These are phyloP conservation scores for Tetraselmis striata DNA, from an alignment of 139 green algal species.

Conservation along the genomic window DNA sequence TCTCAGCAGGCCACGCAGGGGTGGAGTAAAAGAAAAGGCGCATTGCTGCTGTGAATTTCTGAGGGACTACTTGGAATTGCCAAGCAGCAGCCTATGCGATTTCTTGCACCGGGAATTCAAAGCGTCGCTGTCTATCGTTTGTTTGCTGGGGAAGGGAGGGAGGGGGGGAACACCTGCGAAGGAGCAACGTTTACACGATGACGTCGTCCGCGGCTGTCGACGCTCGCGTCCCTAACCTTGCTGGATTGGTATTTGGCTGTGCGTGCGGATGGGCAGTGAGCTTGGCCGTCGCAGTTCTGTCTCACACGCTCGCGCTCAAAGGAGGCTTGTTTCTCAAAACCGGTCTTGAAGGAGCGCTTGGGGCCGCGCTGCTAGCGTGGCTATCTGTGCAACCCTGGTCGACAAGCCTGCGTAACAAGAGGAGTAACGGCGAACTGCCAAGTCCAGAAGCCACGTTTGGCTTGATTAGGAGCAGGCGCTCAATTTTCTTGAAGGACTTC, in stretches of 20 bases:
- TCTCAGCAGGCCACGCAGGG: no score
- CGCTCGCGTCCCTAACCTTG: no score
- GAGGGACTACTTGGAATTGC: no score
- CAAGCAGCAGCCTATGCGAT: no score
- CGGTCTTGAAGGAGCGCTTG: not conserved
- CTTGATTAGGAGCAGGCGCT: conserved; percentile 14
- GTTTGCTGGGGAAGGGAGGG: no score
- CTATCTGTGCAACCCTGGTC: not conserved
- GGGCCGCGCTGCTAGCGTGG: not conserved
- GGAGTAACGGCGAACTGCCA: not conserved
- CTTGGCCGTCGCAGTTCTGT: not conserved
- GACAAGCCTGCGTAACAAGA: not conserved
- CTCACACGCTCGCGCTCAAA: not conserved
- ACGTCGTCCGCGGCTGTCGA: no score
- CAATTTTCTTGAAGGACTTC: conserved; percentile 47
- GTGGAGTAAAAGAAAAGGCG: no score
- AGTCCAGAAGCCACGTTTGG: not conserved
- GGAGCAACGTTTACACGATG: no score
- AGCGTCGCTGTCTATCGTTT: no score
- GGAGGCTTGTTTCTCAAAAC: not conserved
- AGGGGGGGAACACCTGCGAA: no score
- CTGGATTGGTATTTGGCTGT: not conserved
- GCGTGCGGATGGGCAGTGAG: not conserved
- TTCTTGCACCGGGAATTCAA: no score
- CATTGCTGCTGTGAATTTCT: no score